Percentiles rank a stretch among this genome's conserved stretches.
Conservation (phyloP, 2,329 filamentous ascomycete species). For the Bipolaris bicolor region DNA sequence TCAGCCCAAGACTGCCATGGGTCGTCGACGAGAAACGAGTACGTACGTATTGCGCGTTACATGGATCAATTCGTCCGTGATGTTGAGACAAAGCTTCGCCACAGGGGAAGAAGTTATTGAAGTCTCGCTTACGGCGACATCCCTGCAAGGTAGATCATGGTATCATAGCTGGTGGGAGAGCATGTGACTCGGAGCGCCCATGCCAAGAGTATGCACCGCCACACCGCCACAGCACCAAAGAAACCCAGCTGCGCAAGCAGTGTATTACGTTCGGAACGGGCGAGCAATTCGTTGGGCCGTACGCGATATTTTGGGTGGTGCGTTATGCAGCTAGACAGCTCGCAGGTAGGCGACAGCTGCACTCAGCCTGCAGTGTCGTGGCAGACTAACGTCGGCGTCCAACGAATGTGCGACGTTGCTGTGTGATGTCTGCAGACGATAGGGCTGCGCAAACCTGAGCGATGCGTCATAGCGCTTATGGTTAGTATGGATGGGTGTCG, state of each 20-base stretch:
- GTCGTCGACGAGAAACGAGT: constrained; percentile 4
- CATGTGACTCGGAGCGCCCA: constrained; percentile 33
- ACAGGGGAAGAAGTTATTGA: constrained; percentile 19
- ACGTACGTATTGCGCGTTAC: constrained; percentile 14
- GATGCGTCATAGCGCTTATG: constrained; percentile 35
- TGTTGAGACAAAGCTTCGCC: constrained; percentile 32
- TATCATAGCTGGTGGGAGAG: constrained; percentile 14
- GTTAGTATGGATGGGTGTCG: constrained; percentile 5
- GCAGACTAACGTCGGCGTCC: constrained; percentile 43
- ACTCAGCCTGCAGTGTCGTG: constrained; percentile 41
- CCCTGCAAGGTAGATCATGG: constrained; percentile 23
- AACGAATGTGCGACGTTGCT: constrained; percentile 33
- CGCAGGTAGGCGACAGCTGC: constrained; percentile 32
- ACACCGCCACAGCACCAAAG: constrained; percentile 23
- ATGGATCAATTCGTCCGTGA: constrained; percentile 23
- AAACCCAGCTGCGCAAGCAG: constrained; percentile 14
- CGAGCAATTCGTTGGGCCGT: constrained; percentile 30
- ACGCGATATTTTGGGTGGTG: constrained; percentile 40
- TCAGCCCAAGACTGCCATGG: constrained; percentile 8
- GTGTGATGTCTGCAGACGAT: constrained; percentile 27
- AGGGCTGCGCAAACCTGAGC: constrained; percentile 38
- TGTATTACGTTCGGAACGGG: constrained; percentile 18
- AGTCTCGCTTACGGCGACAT: constrained; percentile 21
- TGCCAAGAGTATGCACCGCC: constrained; percentile 38
- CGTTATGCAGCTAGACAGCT: constrained; percentile 41